Percentiles rank a stretch among this genome's conserved stretches.
phyloP scores from a whole-genome alignment of 352 stramenopile genomes.

The Thraustochytrium sp. region DNA sequence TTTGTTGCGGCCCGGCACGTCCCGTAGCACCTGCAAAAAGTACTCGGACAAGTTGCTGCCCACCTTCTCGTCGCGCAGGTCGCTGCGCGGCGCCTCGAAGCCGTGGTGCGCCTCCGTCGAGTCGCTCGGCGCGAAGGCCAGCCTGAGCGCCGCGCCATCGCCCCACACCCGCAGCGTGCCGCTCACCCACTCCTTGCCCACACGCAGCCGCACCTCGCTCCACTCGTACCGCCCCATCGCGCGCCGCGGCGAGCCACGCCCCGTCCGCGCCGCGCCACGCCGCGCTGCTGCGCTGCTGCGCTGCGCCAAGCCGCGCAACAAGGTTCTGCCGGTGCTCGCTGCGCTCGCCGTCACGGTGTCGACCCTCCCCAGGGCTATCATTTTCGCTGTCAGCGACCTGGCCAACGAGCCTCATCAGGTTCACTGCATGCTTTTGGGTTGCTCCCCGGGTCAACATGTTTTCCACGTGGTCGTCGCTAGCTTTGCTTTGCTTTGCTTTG shows the following conservation, averaged over 20 bases:
- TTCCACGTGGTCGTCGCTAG: too few relatives aligned
- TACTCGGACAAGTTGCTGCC: conserved; percentile 9
- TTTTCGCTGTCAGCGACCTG: too few relatives aligned
- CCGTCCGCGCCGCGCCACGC: too few relatives aligned
- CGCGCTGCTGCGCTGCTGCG: too few relatives aligned
- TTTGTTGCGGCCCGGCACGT: not conserved
- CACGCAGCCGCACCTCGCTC: not conserved
- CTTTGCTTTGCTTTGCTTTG: too few relatives aligned
- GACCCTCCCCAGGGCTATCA: too few relatives aligned
- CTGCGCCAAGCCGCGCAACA: too few relatives aligned
- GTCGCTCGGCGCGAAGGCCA: not conserved
- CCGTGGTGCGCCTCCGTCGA: not conserved
- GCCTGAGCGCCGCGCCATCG: not conserved
- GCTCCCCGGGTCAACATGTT: too few relatives aligned
- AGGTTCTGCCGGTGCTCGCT: too few relatives aligned
- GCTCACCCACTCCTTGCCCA: not conserved
- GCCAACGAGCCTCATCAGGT: too few relatives aligned
- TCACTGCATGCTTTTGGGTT: too few relatives aligned
- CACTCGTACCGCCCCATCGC: conserved; percentile 5
- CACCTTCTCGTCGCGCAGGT: not conserved
- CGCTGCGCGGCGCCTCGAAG: not conserved
- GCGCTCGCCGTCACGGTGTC: too few relatives aligned
- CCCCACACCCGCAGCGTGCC: not conserved
- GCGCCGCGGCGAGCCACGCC: not conserved
- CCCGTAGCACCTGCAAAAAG: conserved; percentile 5